Conservation (phyloP, 768 basidiomycete genomes). For the Tubosaeta sp. region DNA sequence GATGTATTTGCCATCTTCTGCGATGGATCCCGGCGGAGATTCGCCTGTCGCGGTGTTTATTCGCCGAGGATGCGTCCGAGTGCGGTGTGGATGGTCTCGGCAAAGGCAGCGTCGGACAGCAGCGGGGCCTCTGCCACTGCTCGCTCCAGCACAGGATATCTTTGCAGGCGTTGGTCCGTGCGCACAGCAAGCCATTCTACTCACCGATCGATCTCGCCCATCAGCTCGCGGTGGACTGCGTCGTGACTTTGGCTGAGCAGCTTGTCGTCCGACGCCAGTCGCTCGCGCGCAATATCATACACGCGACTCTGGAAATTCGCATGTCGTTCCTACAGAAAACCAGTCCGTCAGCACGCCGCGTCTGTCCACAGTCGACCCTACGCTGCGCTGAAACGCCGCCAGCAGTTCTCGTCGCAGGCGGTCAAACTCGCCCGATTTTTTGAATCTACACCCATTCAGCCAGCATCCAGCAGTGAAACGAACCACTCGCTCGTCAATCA, state of each 20-base stretch:
- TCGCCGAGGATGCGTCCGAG: conserved; percentile 40
- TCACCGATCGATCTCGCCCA: conserved; percentile 73
- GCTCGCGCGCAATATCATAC: conserved; percentile 57
- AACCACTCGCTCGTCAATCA: conserved; percentile 57
- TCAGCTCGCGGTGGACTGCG: conserved; percentile 52
- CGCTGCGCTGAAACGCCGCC: conserved; percentile 56
- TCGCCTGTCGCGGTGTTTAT: neutral
- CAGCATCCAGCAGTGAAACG: neutral
- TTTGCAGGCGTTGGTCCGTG: neutral
- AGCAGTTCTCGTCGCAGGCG: conserved; percentile 63
- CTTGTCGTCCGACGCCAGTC: conserved; percentile 50
- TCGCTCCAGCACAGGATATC: conserved; percentile 65
- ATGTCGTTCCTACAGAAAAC: conserved; percentile 27
- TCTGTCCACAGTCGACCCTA: conserved; percentile 18
- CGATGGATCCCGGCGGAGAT: too few relatives aligned
- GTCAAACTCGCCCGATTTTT: conserved; percentile 77
- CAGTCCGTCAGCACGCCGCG: neutral
- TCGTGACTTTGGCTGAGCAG: conserved; percentile 51
- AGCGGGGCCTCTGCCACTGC: conserved; percentile 49
- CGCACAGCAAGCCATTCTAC: neutral
- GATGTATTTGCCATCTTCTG: too few relatives aligned
- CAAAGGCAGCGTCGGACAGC: conserved; percentile 46
- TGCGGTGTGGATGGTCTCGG: conserved; percentile 39
- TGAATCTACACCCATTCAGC: conserved; percentile 49
- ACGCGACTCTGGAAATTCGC: conserved; percentile 53